Base-by-base conservation (phyloP, 1,139 yeast genomes). In the Kodamaea derodonti region DNA sequence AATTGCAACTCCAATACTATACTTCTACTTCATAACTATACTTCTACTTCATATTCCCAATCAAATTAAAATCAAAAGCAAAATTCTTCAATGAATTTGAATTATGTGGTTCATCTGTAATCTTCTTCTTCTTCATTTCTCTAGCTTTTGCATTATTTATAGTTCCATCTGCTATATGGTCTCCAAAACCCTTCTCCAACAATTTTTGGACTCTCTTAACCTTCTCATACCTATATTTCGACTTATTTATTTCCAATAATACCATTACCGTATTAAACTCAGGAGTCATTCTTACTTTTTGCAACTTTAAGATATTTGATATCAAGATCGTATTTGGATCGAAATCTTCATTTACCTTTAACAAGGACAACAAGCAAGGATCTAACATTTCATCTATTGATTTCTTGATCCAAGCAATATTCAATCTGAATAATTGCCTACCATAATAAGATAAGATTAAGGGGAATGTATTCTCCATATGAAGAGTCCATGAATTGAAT, bases 401-500 rank as follows among this genome's bases (percentile, higher is more conserved):
- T 20, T 35, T 34, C 27, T 40, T 37, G 22, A 43, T 18, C 32
- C 48, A 45, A 12, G 39, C 40, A 44, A 60, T 56, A 44, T 63
- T 65, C 18, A 51, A 35, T 24, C 41, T 40, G 31, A 66, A 49
- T 20, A 54, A 43, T 13, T 43, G 48, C 22, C 72, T 47, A 1
- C 70, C 70, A 37, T 57, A 53, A 18, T 45, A 49, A n/a, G 72
- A 65, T 37, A 67, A 66, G 2, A 63, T 55, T 12, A 65, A 49
- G 1, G 75, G 75, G 31, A 46, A 56, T 29, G 37, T 35, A 27
- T 34, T 38, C 41, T 68, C 74, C 18, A 62, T 43, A 14, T 60
- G 47, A 16, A 66, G 13, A 6, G 61, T 29, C 43, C 64, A 48
- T 1, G 68, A 57, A 3, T 46, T 40, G 30, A 64, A 39, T 32